Percentiles rank a stretch among this genome's conserved stretches.
Conservation (phyloP, 495 filamentous ascomycete species). For the Filosporella fistucella region DNA sequence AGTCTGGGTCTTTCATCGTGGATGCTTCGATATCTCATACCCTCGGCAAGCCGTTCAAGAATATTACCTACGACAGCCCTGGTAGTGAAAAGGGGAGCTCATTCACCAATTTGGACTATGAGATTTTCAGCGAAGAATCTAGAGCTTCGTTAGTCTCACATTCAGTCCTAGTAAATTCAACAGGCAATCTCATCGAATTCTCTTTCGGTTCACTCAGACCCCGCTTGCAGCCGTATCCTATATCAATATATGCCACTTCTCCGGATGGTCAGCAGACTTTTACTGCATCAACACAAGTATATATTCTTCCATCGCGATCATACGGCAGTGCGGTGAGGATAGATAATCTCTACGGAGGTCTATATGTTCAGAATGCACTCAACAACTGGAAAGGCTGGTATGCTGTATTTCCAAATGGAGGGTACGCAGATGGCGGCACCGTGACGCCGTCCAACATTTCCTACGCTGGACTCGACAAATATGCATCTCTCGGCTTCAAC, state of each 20-base stretch:
- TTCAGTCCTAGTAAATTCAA: constrained; percentile 40
- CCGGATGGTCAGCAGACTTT: constrained; percentile 23
- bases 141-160: constrained; percentile 29
- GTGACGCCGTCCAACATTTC: constrained; percentile 41
- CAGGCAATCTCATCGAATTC: constrained; percentile 38
- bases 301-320: constrained; percentile 50
- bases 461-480: constrained; percentile 36
- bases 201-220: constrained; percentile 40
- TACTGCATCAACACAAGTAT: constrained; percentile 40
- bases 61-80: constrained; percentile 27
- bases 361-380: constrained; percentile 33
- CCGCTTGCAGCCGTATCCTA: constrained; percentile 39
- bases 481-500: constrained; percentile 39
- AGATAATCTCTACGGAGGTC: constrained; percentile 55
- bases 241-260: constrained; percentile 31
- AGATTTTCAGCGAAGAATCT: constrained; percentile 31
- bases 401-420: constrained; percentile 59
- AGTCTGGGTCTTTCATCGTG: constrained; percentile 51
- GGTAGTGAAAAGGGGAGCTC: constrained; percentile 24
- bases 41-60: constrained; percentile 16
- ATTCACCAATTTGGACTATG: constrained; percentile 9
- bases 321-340: constrained; percentile 57
- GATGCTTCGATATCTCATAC: constrained; percentile 47
- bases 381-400: constrained; percentile 29
- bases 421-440: constrained; percentile 53